Conservation (phyloP, 192 early-diverging fungal genomes). For the Kappamyces sp. region DNA sequence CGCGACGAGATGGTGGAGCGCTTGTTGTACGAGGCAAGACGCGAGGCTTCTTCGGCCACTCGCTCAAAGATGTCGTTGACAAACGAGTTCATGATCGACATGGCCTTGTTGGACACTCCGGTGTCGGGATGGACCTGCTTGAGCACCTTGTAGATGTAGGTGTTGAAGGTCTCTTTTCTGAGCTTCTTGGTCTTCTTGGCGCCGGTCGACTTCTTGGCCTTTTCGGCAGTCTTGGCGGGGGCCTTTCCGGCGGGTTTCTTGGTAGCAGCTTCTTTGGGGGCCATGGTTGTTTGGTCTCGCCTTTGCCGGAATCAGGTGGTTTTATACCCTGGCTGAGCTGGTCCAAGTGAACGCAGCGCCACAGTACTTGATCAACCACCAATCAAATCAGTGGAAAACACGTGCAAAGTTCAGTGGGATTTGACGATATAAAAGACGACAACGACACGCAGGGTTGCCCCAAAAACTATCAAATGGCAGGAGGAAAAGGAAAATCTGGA, state of each 20-base stretch:
- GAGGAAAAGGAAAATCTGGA: conserved; percentile 45
- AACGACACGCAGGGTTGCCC: too few species aligned
- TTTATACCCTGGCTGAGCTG: too few species aligned
- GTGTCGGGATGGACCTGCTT: conserved; percentile 97
- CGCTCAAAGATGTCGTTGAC: conserved; percentile 97
- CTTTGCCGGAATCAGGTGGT: too few species aligned
- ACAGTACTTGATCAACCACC: too few species aligned
- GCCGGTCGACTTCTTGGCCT: conserved; percentile 51
- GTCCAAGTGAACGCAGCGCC: too few species aligned
- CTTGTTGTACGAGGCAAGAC: conserved; percentile 92
- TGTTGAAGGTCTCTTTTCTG: conserved; percentile 85
- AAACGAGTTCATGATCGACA: conserved; percentile 95
- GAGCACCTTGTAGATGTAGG: conserved; percentile 96
- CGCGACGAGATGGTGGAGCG: conserved; percentile 90
- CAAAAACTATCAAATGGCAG: conserved; percentile 22
- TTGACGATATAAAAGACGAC: too few species aligned
- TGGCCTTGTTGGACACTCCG: conserved; percentile 96
- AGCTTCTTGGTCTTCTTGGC: conserved; percentile 60
- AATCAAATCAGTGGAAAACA: too few species aligned
- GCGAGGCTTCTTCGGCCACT: conserved; percentile 62
- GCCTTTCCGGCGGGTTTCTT: conserved; percentile 51
- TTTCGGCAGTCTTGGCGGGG: conserved; percentile 69
- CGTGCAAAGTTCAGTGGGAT: too few species aligned
- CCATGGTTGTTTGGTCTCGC: too few species aligned
- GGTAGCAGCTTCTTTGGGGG: conserved; percentile 42